phyloP scores from a whole-genome alignment of 345 rosid species.

The Salix exigua region DNA sequence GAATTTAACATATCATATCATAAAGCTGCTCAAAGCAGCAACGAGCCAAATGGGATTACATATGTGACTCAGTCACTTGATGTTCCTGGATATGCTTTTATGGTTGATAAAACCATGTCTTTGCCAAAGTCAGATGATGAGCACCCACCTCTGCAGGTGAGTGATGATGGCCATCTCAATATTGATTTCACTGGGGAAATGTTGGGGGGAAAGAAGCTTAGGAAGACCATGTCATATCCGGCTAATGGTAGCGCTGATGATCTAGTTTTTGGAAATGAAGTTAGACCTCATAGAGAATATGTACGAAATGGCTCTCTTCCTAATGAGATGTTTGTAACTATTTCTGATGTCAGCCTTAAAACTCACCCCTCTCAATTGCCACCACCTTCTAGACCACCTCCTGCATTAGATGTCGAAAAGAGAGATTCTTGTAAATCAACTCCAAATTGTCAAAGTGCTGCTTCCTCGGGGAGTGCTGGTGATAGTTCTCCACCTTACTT shows the following conservation, averaged over 20 bases:
- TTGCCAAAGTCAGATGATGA: slow-evolving; percentile 24
- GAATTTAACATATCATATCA: slow-evolving; percentile 72
- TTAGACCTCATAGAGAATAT: slow-evolving; percentile 28
- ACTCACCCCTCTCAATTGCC: slow-evolving; percentile 78
- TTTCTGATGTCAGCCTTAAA: slow-evolving; percentile 72
- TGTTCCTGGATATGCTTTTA: slow-evolving; percentile 50
- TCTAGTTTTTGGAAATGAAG: slow-evolving; percentile 31
- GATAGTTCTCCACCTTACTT: slow-evolving; percentile 64
- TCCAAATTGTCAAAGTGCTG: slow-evolving; percentile 35
- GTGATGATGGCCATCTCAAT: slow-evolving; percentile 30
- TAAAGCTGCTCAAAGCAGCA: slow-evolving; percentile 43
- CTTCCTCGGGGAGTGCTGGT: slow-evolving; percentile 38
- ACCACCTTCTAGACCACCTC: slow-evolving; percentile 84
- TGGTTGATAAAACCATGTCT: slow-evolving; percentile 46
- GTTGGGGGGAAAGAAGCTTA: slow-evolving; percentile 34
- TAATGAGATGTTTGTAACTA: slow-evolving; percentile 52
- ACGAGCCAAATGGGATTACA: slow-evolving; percentile 41
- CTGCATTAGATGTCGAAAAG: slow-evolving; percentile 35
- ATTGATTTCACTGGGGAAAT: slow-evolving; percentile 29
- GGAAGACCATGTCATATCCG: slow-evolving; percentile 42
- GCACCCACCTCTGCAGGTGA: slow-evolving; percentile 21
- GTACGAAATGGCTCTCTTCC: slow-evolving; percentile 39
- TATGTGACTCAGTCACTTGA: slow-evolving; percentile 42
- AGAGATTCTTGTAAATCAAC: slow-evolving; percentile 30
- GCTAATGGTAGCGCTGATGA: slow-evolving; percentile 20